Percentiles rank a stretch among this genome's conserved stretches.
phyloP scores from a whole-genome alignment of 2,329 filamentous ascomycete genomes.

The Cordyceps pruinosa region DNA sequence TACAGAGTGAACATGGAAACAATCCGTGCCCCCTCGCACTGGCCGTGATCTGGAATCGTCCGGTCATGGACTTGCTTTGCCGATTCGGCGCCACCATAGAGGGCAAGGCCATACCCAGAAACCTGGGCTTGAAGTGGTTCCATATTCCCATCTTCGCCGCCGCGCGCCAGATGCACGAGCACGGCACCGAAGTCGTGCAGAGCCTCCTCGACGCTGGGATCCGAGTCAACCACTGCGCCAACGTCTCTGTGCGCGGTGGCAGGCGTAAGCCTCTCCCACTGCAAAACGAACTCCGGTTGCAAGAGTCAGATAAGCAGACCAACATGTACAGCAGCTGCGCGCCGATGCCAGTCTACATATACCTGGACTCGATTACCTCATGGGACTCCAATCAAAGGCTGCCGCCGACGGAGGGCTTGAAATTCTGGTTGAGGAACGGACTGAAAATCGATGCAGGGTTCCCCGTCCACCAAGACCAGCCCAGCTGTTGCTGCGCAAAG shows the following conservation, averaged over 20 bases:
- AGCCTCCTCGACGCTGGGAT: neutral
- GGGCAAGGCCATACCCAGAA: neutral
- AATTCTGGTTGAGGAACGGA: neutral
- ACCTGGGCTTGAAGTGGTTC: neutral
- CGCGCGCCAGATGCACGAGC: conserved; percentile 1
- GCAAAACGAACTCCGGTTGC: neutral
- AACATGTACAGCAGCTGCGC: conserved; percentile 2
- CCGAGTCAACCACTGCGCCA: neutral
- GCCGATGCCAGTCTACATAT: neutral
- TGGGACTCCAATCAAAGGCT: neutral
- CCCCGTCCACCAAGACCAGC: neutral
- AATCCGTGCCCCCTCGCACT: conserved; percentile 1
- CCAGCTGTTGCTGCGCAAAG: neutral
- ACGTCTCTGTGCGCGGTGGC: conserved; percentile 1
- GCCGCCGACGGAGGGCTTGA: neutral
- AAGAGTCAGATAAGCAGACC: neutral
- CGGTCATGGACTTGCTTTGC: neutral
- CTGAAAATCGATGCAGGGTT: neutral
- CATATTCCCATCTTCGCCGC: neutral
- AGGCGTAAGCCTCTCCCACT: neutral
- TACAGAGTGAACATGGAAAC: neutral
- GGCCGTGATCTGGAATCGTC: conserved; percentile 1
- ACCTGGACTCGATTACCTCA: neutral
- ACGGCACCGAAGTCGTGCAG: conserved; percentile 1
- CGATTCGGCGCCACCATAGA: neutral